Conservation (phyloP, 352 stramenopile genomes). For the Phytophthora citricola region DNA sequence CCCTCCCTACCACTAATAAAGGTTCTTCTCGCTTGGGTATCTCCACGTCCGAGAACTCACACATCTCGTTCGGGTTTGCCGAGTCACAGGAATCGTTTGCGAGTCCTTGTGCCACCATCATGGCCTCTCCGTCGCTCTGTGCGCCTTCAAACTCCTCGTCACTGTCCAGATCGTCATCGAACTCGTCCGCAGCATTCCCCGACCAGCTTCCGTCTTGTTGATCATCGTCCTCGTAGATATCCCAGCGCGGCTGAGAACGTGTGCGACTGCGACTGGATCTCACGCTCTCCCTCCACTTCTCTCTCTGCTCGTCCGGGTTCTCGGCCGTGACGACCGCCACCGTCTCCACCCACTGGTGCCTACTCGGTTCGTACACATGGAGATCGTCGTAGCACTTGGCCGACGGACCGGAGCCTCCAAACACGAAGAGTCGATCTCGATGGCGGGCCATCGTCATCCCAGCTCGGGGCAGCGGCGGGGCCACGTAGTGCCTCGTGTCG, state of each 20-base stretch:
- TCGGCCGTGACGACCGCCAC: conserved; percentile 21
- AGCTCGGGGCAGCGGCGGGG: conserved; percentile 89
- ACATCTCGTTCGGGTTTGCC: conserved; percentile 77
- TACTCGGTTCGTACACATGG: conserved; percentile 89
- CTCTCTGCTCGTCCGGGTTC: conserved; percentile 23
- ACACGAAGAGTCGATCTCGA: conserved; percentile 92
- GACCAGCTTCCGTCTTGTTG: conserved; percentile 39
- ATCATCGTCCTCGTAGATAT: conserved; percentile 58
- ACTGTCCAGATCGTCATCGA: conserved; percentile 35
- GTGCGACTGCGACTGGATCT: conserved; percentile 22
- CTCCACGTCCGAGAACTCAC: conserved; percentile 39
- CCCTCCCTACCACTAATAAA: conserved; percentile 87
- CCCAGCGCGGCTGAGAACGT: conserved; percentile 29
- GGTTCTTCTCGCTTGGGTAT: conserved; percentile 49
- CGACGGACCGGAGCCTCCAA: conserved; percentile 93
- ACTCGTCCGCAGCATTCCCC: conserved; percentile 27
- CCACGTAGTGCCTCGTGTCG: conserved; percentile 41
- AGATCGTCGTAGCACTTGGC: conserved; percentile 97
- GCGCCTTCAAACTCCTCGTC: conserved; percentile 38
- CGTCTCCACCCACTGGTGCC: conserved; percentile 73
- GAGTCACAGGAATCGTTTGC: conserved; percentile 36
- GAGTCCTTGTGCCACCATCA: conserved; percentile 35
- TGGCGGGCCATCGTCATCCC: conserved; percentile 97
- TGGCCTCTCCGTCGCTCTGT: conserved; percentile 50
- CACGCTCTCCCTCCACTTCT: conserved; percentile 29